These are phyloP conservation scores for Podospora didyma DNA, from an alignment of 495 filamentous ascomycete species.

Conservation along the genomic window DNA sequence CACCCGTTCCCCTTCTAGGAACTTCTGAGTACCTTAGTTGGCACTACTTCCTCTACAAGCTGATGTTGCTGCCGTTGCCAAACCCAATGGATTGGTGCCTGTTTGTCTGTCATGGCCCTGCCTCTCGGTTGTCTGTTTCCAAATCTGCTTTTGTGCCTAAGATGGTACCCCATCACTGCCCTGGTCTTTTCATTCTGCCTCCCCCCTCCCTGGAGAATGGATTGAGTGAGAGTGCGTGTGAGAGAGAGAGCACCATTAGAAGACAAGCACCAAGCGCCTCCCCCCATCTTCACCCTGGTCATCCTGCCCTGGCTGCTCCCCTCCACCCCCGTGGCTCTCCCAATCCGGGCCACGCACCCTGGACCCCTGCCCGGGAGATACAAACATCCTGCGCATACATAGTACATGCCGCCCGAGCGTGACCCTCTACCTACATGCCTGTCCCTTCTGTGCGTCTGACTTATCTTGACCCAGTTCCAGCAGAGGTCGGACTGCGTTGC, in stretches of 20 bases:
- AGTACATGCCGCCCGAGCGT: constrained; percentile 27
- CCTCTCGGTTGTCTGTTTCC: neutral
- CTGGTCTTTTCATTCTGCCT: neutral
- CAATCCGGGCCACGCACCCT: constrained; percentile 12
- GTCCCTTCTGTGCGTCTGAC: constrained; percentile 26
- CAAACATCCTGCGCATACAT: constrained; percentile 23
- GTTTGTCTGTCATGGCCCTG: neutral
- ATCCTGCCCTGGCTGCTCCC: constrained; percentile 16
- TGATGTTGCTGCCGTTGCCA: too few relatives aligned
- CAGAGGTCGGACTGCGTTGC: constrained; percentile 27
- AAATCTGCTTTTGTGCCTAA: neutral
- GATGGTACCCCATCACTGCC: neutral
- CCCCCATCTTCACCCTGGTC: constrained; percentile 11
- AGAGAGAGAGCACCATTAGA: too few relatives aligned
- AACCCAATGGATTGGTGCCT: neutral
- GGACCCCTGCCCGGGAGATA: constrained; percentile 25
- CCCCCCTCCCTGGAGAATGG: neutral
- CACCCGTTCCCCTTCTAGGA: neutral
- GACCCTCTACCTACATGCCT: constrained; percentile 25
- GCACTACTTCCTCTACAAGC: neutral
- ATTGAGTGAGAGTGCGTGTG: too few relatives aligned
- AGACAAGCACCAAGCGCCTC: constrained; percentile 3
- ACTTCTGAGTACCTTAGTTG: too few relatives aligned
- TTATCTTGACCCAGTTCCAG: constrained; percentile 25
- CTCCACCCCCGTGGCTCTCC: constrained; percentile 11